Conservation (phyloP, 768 basidiomycete species). For the Hysterangium stoloniferum region DNA sequence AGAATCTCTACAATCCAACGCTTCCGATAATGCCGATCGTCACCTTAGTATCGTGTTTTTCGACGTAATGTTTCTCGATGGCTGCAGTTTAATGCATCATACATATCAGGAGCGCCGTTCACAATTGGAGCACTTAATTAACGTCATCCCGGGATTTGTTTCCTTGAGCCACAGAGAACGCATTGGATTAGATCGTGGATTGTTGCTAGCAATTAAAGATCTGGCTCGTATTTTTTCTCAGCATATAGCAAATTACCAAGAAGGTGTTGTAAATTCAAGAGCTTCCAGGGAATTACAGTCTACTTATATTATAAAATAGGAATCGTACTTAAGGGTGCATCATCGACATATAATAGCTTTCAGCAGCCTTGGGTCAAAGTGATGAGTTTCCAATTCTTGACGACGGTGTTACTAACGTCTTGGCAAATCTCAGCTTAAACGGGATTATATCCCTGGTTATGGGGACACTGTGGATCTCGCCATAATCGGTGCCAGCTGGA, state of each 20-base stretch:
- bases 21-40: conserved; percentile 30
- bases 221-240: conserved; percentile 43
- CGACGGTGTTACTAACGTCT: not conserved
- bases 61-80: conserved; percentile 69
- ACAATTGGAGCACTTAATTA: conserved; percentile 52
- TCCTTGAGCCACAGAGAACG: conserved; percentile 51
- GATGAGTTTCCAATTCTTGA: not conserved
- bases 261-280: conserved; percentile 33
- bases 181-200: conserved; percentile 32
- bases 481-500: conserved; percentile 73
- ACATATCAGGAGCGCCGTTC: conserved; percentile 55
- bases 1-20: conserved; percentile 34
- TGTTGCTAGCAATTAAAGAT: conserved; percentile 18
- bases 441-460: conserved; percentile 79
- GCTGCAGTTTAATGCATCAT: conserved; percentile 41
- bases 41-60: conserved; percentile 84
- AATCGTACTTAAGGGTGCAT: conserved; percentile 69
- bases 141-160: conserved; percentile 46
- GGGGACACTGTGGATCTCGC: conserved; percentile 79
- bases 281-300: not conserved
- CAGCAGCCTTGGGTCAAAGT: conserved; percentile 76
- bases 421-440: conserved; percentile 55
- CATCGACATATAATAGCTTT: conserved; percentile 59
- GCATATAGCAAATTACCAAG: conserved; percentile 44
- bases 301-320: conserved; percentile 25